phyloP scores from a whole-genome alignment of 2,329 filamentous ascomycete species.

The Colletotrichum cordylinicola region DNA sequence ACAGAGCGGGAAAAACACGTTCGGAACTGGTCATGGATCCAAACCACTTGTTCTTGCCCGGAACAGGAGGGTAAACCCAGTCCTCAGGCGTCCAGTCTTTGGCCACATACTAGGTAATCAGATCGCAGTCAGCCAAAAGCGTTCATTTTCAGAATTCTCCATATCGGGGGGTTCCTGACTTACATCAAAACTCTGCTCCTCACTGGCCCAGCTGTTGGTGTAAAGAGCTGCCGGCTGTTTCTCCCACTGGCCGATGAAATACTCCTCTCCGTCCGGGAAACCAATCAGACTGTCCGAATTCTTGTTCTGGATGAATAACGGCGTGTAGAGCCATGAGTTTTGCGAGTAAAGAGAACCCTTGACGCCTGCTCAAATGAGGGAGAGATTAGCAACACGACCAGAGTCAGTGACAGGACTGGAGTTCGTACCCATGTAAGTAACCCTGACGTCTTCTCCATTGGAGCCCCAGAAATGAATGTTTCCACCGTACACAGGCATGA shows the following conservation, averaged over 20 bases:
- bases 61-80: constrained; percentile 49
- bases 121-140: background rate
- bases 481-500: background rate
- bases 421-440: background rate
- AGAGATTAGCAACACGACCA: background rate
- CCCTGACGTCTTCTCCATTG: background rate
- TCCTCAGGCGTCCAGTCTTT: constrained; percentile 29
- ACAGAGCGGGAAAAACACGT: background rate
- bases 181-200: constrained; percentile 36
- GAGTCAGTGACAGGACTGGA: rapidly evolving
- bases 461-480: background rate
- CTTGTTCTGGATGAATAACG: background rate
- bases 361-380: background rate
- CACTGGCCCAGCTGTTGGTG: constrained; percentile 42
- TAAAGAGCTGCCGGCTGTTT: constrained; percentile 9
- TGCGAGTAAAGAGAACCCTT: background rate
- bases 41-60: constrained; percentile 53
- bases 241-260: background rate
- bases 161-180: background rate
- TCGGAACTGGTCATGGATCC: background rate
- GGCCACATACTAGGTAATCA: background rate
- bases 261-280: background rate
- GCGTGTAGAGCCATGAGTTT: background rate
- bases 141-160: rapidly evolving
- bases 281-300: background rate